phyloP scores from a whole-genome alignment of 768 basidiomycete genomes.

The Megacollybia marginata region DNA sequence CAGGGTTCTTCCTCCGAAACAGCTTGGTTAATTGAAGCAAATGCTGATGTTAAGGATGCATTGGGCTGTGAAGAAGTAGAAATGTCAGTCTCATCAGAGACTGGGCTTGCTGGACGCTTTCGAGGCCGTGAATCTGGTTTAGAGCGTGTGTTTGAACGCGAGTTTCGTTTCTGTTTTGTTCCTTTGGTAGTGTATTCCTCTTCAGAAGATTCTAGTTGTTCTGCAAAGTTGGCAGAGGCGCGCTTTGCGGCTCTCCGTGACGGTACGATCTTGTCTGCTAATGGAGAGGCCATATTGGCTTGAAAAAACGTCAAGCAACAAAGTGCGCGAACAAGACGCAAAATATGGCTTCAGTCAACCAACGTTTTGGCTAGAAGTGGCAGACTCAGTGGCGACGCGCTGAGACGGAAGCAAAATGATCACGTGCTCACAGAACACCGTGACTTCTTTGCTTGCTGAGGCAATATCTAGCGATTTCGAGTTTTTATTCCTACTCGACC shows the following conservation, averaged over 20 bases:
- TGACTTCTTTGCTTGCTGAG: too few relatives aligned
- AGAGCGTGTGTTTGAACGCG: slow-evolving; percentile 17
- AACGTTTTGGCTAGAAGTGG: too few relatives aligned
- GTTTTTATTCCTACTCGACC: too few relatives aligned
- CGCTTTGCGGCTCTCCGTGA: slow-evolving; percentile 24
- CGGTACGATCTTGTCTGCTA: neutral
- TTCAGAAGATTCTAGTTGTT: slow-evolving; percentile 19
- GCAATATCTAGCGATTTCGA: too few relatives aligned
- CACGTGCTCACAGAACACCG: too few relatives aligned
- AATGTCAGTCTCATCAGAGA: neutral
- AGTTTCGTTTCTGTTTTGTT: slow-evolving; percentile 1
- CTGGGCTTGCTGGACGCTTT: slow-evolving; percentile 3
- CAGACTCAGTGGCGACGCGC: too few relatives aligned
- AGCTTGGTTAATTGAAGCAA: slow-evolving; percentile 2
- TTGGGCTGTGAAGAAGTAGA: neutral
- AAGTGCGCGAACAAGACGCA: too few relatives aligned
- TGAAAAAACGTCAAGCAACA: too few relatives aligned
- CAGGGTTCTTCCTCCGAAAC: slow-evolving; percentile 7
- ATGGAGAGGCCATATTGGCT: too few relatives aligned
- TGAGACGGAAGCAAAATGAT: too few relatives aligned
- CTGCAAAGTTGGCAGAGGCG: slow-evolving; percentile 23
- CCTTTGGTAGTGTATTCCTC: slow-evolving; percentile 13
- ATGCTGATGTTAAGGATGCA: neutral
- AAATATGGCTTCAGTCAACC: too few relatives aligned
- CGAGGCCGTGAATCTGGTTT: slow-evolving; percentile 11